phyloP scores from a whole-genome alignment of 495 filamentous ascomycete species.

The Rhypophila decipiens region DNA sequence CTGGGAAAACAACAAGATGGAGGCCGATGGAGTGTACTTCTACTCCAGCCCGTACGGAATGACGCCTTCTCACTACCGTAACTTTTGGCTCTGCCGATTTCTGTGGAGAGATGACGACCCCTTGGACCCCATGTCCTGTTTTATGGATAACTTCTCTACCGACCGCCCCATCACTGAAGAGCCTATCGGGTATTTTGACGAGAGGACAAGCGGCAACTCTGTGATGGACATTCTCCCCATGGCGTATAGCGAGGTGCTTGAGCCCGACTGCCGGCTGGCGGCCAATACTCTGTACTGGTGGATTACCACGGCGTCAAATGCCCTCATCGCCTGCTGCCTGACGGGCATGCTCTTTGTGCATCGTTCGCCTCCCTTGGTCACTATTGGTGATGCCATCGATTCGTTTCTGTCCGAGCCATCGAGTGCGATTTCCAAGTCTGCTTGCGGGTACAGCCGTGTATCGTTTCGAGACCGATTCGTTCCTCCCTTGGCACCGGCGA shows the following conservation, averaged over 20 bases:
- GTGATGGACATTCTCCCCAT: background rate
- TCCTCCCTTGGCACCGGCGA: too few relatives aligned
- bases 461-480: background rate
- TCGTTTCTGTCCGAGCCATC: constrained; percentile 19
- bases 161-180: too few relatives aligned
- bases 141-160: background rate
- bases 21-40: background rate
- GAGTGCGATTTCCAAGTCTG: constrained; percentile 6
- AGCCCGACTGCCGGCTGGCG: background rate
- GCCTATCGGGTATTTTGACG: too few relatives aligned
- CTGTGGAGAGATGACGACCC: too few relatives aligned
- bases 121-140: too few relatives aligned
- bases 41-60: background rate
- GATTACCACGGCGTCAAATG: background rate
- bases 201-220: too few relatives aligned
- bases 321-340: background rate
- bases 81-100: too few relatives aligned
- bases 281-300: constrained; percentile 2
- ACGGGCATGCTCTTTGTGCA: background rate
- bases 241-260: background rate
- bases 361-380: background rate
- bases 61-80: background rate
- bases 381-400: constrained; percentile 21
- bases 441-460: background rate
- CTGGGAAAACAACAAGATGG: background rate